Conservation (phyloP, 768 basidiomycete species). For the Tricholoma sp. region DNA sequence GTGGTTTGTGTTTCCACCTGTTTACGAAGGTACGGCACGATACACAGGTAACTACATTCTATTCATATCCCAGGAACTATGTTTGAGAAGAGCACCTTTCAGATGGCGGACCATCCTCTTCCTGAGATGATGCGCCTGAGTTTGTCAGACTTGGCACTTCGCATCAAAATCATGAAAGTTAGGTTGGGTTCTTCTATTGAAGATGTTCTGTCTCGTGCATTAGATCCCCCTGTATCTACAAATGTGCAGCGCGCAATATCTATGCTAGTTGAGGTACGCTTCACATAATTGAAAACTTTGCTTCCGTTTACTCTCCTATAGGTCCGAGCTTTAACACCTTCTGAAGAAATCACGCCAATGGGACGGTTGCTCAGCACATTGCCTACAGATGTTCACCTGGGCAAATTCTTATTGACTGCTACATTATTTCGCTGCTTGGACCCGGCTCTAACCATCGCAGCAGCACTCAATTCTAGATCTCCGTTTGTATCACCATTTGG, state of each 20-base stretch:
- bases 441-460: slow-evolving; percentile 94
- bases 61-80: background rate
- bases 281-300: background rate
- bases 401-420: slow-evolving; percentile 85
- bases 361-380: slow-evolving; percentile 85
- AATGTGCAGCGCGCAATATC: slow-evolving; percentile 91
- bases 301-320: slow-evolving; percentile 18
- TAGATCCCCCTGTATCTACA: slow-evolving; percentile 81
- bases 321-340: slow-evolving; percentile 80
- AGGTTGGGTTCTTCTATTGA: slow-evolving; percentile 83
- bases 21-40: slow-evolving; percentile 89
- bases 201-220: slow-evolving; percentile 78
- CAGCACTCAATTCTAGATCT: slow-evolving; percentile 86
- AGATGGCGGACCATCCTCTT: slow-evolving; percentile 87
- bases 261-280: slow-evolving; percentile 77
- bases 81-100: slow-evolving; percentile 1
- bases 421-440: slow-evolving; percentile 87
- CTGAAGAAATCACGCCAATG: slow-evolving; percentile 93
- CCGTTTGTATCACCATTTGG: slow-evolving; percentile 91
- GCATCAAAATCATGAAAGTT: slow-evolving; percentile 92
- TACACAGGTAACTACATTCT: slow-evolving; percentile 46
- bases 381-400: slow-evolving; percentile 93
- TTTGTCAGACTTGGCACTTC: slow-evolving; percentile 83
- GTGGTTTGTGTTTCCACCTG: slow-evolving; percentile 90
- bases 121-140: slow-evolving; percentile 96